Percentiles rank a stretch among this genome's conserved stretches.
Conservation (phyloP, 2,329 filamentous ascomycete genomes). For the Albifimbria verrucaria region DNA sequence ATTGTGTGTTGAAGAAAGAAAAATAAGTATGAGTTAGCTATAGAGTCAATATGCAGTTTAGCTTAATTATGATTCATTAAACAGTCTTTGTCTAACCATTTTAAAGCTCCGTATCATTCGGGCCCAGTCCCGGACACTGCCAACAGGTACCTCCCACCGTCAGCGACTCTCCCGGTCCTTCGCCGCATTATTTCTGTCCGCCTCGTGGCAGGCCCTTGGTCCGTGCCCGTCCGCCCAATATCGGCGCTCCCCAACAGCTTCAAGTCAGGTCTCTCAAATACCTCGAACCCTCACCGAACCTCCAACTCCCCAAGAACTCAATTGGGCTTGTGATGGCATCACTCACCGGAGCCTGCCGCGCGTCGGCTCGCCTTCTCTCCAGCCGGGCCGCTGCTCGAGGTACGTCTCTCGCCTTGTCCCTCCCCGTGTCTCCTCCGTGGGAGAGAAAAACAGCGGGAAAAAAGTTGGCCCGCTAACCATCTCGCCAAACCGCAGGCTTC, state of each 20-base stretch:
- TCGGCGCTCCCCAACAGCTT: conserved; percentile 31
- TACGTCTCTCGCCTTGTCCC: conserved; percentile 37
- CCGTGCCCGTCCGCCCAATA: conserved; percentile 22
- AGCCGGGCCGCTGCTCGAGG: conserved; percentile 51
- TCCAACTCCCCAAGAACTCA: conserved; percentile 17
- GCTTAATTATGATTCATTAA: no score
- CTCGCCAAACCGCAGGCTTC: conserved; percentile 52
- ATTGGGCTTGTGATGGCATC: conserved; percentile 56
- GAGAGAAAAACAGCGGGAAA: not conserved
- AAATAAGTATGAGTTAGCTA: no score
- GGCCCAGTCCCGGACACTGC: no score
- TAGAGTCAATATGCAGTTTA: no score
- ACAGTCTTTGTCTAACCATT: no score
- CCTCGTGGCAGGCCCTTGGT: conserved; percentile 11
- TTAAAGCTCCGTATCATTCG: no score
- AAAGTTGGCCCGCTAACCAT: conserved; percentile 11
- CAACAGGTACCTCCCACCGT: no score
- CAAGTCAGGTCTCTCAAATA: conserved; percentile 22
- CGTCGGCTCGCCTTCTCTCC: conserved; percentile 58
- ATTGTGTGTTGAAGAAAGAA: no score
- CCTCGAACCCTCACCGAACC: conserved; percentile 11
- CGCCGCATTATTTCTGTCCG: conserved; percentile 6
- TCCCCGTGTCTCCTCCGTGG: conserved; percentile 10
- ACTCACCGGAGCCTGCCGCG: conserved; percentile 60
- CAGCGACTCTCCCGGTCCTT: no score